A percentile compares a stretch with the other conserved stretches of the same genome.
Evolutionary conservation across 768 basidiomycete genomes (phyloP).

Genomic region (Mrakia blollopis): DNA sequence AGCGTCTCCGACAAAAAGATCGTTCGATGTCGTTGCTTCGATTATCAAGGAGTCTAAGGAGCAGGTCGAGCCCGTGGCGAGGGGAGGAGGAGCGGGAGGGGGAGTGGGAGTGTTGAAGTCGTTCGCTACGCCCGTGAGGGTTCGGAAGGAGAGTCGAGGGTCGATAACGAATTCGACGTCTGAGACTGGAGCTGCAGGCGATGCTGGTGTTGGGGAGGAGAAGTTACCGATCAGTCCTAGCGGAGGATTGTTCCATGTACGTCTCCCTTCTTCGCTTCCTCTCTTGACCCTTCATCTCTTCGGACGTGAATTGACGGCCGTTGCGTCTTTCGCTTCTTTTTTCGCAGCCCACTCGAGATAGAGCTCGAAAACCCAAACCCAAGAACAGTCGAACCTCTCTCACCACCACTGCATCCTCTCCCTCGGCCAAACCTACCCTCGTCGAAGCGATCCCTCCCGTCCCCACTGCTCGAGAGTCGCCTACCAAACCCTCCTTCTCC

Average conservation of each 20-base stretch:
- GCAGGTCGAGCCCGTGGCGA: too few species aligned
- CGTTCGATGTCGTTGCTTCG: too few species aligned
- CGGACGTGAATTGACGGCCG: too few species aligned
- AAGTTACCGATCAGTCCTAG: not conserved
- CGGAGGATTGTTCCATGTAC: not conserved
- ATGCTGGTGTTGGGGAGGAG: not conserved
- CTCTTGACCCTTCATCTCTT: not conserved
- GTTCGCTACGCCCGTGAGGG: not conserved
- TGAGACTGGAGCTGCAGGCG: not conserved
- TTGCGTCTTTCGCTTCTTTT: not conserved
- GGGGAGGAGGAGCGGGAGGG: too few species aligned
- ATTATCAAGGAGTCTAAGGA: not conserved
- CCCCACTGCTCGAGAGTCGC: not conserved
- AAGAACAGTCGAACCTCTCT: not conserved
- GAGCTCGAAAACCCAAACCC: slow-evolving; percentile 10
- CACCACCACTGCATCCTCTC: not conserved
- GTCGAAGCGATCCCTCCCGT: not conserved
- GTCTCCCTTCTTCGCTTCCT: not conserved
- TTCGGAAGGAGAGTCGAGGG: not conserved
- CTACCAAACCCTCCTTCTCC: not conserved
- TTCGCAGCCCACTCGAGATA: slow-evolving; percentile 15
- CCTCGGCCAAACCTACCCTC: not conserved
- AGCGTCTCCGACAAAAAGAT: too few species aligned
- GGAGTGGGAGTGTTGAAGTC: not conserved
- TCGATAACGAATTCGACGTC: not conserved